A percentile compares a stretch with the other conserved stretches of the same genome.
Conservation (phyloP, 1,284 basidiomycete species). For the Coniophora puteana region DNA sequence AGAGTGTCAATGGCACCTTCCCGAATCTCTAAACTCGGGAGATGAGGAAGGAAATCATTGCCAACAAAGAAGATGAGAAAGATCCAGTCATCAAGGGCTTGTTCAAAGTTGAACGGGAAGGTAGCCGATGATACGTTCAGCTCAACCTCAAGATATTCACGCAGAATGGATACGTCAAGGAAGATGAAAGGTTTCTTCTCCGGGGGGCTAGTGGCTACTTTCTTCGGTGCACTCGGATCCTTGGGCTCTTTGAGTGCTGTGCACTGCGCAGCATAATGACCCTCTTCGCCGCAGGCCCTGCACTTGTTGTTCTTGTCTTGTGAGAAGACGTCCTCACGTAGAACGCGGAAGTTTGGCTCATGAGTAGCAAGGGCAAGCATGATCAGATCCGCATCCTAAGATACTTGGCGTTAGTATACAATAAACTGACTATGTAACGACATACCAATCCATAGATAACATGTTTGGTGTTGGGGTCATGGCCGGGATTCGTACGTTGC, state of each 20-base stretch:
- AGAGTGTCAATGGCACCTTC: conserved; percentile 98
- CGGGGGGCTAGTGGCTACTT: conserved; percentile 56
- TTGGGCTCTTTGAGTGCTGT: conserved; percentile 72
- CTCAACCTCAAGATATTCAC: conserved; percentile 97
- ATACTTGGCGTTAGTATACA: conserved; percentile 8
- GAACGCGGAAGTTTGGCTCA: conserved; percentile 95
- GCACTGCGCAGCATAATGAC: conserved; percentile 94
- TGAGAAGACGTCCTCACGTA: conserved; percentile 97
- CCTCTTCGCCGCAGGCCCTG: conserved; percentile 90
- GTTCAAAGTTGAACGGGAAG: conserved; percentile 94
- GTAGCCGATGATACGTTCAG: conserved; percentile 75
- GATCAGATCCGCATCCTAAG: conserved; percentile 97
- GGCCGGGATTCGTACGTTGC: conserved; percentile 81
- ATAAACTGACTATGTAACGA: conserved; percentile 10
- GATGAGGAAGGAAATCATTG: conserved; percentile 98
- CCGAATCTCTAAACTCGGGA: conserved; percentile 97
- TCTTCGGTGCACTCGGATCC: conserved; percentile 62
- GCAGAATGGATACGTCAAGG: conserved; percentile 91
- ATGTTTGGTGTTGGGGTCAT: conserved; percentile 94
- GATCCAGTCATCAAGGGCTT: conserved; percentile 99
- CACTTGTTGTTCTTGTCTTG: conserved; percentile 81
- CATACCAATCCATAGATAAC: conserved; percentile 95
- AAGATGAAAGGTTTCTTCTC: conserved; percentile 99
- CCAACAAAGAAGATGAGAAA: conserved; percentile 99
- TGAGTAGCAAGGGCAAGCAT: conserved; percentile 99